These are phyloP conservation scores for Phytophthora europaea DNA, from an alignment of 352 stramenopile species.

Conservation along the genomic window DNA sequence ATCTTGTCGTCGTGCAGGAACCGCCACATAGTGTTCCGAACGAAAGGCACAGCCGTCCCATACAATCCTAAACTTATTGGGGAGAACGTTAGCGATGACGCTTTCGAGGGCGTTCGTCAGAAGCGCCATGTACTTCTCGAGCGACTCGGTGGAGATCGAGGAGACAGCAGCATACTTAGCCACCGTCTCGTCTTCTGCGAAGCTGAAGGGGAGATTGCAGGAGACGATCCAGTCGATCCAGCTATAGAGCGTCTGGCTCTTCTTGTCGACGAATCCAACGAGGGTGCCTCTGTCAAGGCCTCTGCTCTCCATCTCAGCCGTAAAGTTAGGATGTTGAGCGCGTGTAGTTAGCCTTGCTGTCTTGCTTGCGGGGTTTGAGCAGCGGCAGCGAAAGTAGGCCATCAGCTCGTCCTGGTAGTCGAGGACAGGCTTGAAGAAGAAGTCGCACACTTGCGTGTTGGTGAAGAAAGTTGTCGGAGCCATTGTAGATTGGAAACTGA, in stretches of 20 bases:
- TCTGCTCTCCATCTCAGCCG: background rate
- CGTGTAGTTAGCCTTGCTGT: background rate
- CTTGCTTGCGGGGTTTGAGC: background rate
- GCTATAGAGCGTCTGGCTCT: background rate
- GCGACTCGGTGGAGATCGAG: background rate
- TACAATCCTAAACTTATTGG: conserved; percentile 3
- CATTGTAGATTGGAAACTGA: background rate
- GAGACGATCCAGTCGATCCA: conserved; percentile 8
- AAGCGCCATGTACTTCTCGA: background rate
- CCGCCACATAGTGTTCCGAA: background rate
- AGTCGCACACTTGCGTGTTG: background rate
- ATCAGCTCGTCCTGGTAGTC: background rate
- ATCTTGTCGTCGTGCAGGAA: background rate
- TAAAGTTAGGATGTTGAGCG: background rate
- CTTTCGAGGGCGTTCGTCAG: background rate
- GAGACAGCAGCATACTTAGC: background rate
- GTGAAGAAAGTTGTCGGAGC: background rate
- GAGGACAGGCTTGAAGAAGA: background rate
- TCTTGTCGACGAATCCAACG: conserved; percentile 14
- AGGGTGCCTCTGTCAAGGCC: background rate
- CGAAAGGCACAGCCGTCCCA: conserved; percentile 7
- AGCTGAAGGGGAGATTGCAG: conserved; percentile 8
- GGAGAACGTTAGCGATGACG: background rate
- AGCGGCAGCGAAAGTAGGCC: background rate
- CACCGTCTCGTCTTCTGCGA: background rate